Base-by-base conservation (phyloP, 2,329 filamentous ascomycete genomes). In the Botryosphaeria dothidea region DNA sequence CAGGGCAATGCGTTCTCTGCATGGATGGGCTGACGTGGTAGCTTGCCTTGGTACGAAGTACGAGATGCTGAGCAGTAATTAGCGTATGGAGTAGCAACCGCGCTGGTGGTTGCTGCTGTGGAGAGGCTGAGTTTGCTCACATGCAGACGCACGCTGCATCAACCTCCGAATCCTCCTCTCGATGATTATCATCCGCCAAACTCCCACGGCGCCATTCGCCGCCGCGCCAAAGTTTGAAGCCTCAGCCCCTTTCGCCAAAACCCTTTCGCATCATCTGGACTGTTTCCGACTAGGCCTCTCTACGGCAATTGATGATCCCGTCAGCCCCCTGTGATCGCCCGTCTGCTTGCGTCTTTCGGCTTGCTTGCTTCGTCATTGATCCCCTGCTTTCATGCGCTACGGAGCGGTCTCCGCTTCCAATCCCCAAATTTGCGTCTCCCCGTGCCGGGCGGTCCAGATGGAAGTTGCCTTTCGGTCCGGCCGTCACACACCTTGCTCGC, bases 401-500 rank as follows among this genome's bases (percentile, higher is more conserved):
- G 46, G 38, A 41, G 48, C 6, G 25, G 48, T 19, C 48, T 52
- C 48, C 48, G 48, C 7, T n/a, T 49, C 31, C 31, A n/a, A n/a
- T n/a, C n/a, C n/a, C n/a, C n/a, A n/a, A n/a, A n/a, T n/a, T n/a
- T n/a, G n/a, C n/a, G n/a, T n/a, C n/a, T n/a, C n/a, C n/a, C n/a
- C n/a, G n/a, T n/a, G n/a, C n/a, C 38, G 38, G 38, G 17, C 11
- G 17, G 17, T 41, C 15, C 48, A 15, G 34, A 15, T 56, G 51
- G 51, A 56, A 56, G 51, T 56, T 56, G 52, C 36, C 34, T 27
- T 57, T 57, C 52, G 52, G 52, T 29, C 52, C 52, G 52, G 46
- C 11, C 17, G 21, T 13, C n/a, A 21, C 43, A 11, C 7, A 34
- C 31, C n/a, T n/a, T n/a, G n/a, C n/a, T n/a, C n/a, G n/a, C 31